Evolutionary conservation across 495 filamentous ascomycete genomes (phyloP).

Genomic region (Aspergillus nanangensis): DNA sequence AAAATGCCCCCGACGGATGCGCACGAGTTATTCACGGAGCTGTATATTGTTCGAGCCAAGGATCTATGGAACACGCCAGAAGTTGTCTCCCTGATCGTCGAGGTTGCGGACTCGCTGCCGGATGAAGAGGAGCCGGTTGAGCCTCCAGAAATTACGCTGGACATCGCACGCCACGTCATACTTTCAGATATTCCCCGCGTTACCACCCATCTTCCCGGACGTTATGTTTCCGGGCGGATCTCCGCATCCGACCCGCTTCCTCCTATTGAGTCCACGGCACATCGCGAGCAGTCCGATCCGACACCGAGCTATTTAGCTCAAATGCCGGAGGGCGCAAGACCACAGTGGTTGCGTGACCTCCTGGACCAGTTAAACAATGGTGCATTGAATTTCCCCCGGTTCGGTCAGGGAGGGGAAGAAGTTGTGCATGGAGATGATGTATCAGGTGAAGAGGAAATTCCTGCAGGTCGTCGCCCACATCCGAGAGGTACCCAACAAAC

Average conservation of each 20-base stretch:
- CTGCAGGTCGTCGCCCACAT: conserved; percentile 7
- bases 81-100: conserved; percentile 62
- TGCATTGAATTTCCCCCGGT: conserved; percentile 22
- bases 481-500: conserved; percentile 27
- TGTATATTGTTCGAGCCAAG: conserved; percentile 76
- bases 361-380: conserved; percentile 33
- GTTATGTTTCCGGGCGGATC: conserved; percentile 37
- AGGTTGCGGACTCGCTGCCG: conserved; percentile 58
- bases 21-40: conserved; percentile 70
- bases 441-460: conserved; percentile 6
- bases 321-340: conserved; percentile 28
- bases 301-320: conserved; percentile 30
- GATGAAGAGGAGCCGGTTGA: conserved; percentile 33
- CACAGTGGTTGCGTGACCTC: conserved; percentile 41
- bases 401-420: conserved; percentile 9
- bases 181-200: conserved; percentile 63
- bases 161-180: conserved; percentile 74
- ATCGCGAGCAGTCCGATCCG: conserved; percentile 34
- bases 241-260: conserved; percentile 44
- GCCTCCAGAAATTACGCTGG: conserved; percentile 49
- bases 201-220: conserved; percentile 37
- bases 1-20: conserved; percentile 58
- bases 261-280: conserved; percentile 40
- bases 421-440: conserved; percentile 15
- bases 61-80: conserved; percentile 88